Evolutionary conservation across 202 grass and related monocot species (phyloP).

Genomic region (Setaria italica): DNA sequence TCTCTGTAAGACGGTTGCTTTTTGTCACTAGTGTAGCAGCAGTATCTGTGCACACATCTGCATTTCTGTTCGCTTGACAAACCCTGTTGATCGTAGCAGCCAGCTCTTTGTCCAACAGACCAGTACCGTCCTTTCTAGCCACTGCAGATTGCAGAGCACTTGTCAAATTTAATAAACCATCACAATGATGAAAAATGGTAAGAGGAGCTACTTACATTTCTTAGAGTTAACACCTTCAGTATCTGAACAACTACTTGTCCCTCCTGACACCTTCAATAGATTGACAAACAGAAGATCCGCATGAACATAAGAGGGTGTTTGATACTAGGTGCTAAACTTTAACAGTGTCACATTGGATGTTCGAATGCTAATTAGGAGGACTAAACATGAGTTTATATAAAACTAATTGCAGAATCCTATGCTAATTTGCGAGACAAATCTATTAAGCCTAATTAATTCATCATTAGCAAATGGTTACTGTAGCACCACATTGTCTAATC

Average conservation of each 20-base stretch:
- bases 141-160: constrained; percentile 44
- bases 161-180: constrained; percentile 25
- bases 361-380: too few relatives aligned
- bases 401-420: too few relatives aligned
- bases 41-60: background rate
- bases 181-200: background rate
- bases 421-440: too few relatives aligned
- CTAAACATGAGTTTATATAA: too few relatives aligned
- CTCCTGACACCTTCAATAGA: constrained; percentile 40
- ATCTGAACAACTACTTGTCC: constrained; percentile 20
- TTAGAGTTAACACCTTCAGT: constrained; percentile 26
- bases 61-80: background rate
- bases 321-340: too few relatives aligned
- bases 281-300: constrained; percentile 24
- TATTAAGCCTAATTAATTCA: too few relatives aligned
- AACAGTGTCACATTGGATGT: too few relatives aligned
- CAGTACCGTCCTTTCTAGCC: constrained; percentile 27
- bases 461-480: too few relatives aligned
- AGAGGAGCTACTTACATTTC: constrained; percentile 52
- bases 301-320: background rate
- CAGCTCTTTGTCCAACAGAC: constrained; percentile 3
- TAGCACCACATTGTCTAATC: too few relatives aligned
- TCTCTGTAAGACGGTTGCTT: background rate
- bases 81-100: background rate
- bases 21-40: background rate